Evolutionary conservation across 345 rosid species (phyloP).

Genomic region (Combretum micranthum): DNA sequence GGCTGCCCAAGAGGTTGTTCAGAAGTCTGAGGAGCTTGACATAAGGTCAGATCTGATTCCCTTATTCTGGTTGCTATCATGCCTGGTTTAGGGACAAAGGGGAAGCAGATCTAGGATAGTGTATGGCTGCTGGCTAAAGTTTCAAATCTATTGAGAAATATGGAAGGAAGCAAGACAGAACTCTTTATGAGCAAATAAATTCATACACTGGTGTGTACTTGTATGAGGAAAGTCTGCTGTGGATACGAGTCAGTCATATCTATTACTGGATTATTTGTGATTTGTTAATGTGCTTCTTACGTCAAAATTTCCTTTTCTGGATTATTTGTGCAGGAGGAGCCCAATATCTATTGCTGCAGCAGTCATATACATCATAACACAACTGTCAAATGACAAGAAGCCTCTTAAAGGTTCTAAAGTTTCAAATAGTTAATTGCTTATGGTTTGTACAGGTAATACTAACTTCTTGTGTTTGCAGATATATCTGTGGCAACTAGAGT

Average conservation of each 20-base stretch:
- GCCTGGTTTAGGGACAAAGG: not conserved
- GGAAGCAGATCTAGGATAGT: no score
- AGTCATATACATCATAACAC: conserved; percentile 43
- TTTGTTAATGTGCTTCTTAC: not conserved
- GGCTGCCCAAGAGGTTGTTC: conserved; percentile 55
- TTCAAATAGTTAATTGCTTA: not conserved
- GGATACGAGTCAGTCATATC: no score
- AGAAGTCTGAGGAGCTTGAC: conserved; percentile 46
- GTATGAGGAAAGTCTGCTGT: no score
- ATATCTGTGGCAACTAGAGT: conserved; percentile 40
- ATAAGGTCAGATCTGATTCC: conserved; percentile 31
- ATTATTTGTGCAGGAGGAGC: conserved; percentile 39
- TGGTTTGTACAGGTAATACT: not conserved
- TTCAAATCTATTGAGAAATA: no score
- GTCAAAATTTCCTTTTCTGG: not conserved
- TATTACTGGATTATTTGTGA: no score
- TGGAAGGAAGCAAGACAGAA: no score
- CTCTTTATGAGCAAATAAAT: no score
- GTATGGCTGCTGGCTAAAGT: no score
- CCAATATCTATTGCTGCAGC: conserved; percentile 56
- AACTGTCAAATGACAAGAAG: conserved; percentile 33
- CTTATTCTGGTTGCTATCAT: not conserved
- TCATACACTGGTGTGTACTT: no score
- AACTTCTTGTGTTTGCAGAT: conserved; percentile 21
- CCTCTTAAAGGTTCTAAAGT: conserved; percentile 37